These are phyloP conservation scores for Bolboschoenoplectus hybrid DNA, from an alignment of 202 grass and related monocot species.

Conservation along the genomic window DNA sequence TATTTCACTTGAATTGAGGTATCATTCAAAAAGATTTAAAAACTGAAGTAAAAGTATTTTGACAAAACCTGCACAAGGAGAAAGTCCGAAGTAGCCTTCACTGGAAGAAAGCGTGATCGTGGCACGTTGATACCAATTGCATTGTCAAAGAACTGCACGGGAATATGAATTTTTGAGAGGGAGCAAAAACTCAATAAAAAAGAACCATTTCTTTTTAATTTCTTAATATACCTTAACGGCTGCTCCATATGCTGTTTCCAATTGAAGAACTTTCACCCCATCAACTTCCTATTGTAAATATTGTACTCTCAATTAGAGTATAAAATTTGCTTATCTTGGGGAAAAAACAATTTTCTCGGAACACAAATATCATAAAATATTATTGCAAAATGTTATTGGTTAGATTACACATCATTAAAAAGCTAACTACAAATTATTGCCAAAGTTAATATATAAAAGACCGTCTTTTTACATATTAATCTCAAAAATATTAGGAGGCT, in stretches of 20 bases:
- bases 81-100: slow-evolving; percentile 93
- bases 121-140: slow-evolving; percentile 93
- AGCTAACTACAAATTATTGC: background rate
- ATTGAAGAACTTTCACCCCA: slow-evolving; percentile 78
- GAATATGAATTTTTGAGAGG: slow-evolving; percentile 10
- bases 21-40: background rate
- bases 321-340: background rate
- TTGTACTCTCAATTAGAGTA: background rate
- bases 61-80: slow-evolving; percentile 81
- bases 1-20: background rate
- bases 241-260: slow-evolving; percentile 83
- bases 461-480: background rate
- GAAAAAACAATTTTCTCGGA: background rate
- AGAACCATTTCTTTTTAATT: background rate
- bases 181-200: background rate
- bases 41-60: slow-evolving; percentile 9
- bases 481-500: too few species aligned
- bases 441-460: background rate
- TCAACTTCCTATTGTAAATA: slow-evolving; percentile 69
- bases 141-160: slow-evolving; percentile 76
- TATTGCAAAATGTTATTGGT: background rate
- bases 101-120: slow-evolving; percentile 80
- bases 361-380: background rate
- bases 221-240: slow-evolving; percentile 61
- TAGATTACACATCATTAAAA: slow-evolving; percentile 13